These are phyloP conservation scores for Bauhinia variegata DNA, from an alignment of 306 rosid species.

Conservation along the genomic window DNA sequence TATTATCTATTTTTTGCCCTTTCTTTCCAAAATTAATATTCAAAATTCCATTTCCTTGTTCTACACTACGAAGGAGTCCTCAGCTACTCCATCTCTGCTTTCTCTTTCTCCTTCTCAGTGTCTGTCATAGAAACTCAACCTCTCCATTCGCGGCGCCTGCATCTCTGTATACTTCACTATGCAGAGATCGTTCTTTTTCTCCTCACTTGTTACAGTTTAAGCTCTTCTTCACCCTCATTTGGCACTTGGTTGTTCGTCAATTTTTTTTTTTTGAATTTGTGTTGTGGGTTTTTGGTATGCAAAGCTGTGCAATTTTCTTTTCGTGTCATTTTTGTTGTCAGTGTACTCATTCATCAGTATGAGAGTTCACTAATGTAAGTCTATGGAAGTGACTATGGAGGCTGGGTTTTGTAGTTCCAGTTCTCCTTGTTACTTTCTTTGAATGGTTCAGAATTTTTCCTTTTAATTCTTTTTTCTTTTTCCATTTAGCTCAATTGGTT, in stretches of 20 bases:
- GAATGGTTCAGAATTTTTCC: not conserved
- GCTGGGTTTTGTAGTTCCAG: conserved; percentile 11
- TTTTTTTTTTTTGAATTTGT: not conserved
- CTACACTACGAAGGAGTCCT: not conserved
- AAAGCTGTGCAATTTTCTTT: not conserved
- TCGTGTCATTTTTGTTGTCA: not conserved
- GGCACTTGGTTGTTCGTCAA: not conserved
- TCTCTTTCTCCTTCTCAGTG: not conserved
- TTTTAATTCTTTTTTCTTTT: not conserved
- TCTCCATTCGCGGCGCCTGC: too few relatives aligned
- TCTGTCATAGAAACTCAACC: not conserved
- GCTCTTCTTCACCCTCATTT: too few relatives aligned
- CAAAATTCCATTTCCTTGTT: not conserved
- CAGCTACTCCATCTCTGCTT: not conserved
- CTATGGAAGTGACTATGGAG: not conserved
- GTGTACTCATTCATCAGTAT: not conserved
- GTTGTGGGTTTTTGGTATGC: not conserved
- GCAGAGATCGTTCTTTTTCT: not conserved
- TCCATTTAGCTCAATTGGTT: not conserved
- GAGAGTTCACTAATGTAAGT: conserved; percentile 1
- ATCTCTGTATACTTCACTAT: not conserved
- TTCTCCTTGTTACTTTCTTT: conserved; percentile 1
- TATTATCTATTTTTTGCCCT: not conserved
- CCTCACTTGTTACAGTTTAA: not conserved
- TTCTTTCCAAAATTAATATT: too few relatives aligned